Base-by-base conservation (phyloP, 192 early-diverging fungal genomes). In the Thamnidium elegans region DNA sequence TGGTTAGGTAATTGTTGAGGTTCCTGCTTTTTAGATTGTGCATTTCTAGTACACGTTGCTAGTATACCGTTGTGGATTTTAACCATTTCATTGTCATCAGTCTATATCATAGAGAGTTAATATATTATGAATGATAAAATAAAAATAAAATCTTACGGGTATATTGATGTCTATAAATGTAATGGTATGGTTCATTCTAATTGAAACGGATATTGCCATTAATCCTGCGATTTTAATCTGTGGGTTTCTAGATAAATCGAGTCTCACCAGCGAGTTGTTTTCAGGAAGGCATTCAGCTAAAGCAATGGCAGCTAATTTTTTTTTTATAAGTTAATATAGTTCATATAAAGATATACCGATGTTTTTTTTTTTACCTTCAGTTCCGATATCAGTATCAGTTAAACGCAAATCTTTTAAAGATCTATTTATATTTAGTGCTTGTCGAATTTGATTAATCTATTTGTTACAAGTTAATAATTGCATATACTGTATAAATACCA, bases 251-350 rank as follows among this genome's bases (percentile, higher is more conserved):
- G 88, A 86, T 32, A 96, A 70, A 69, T 94, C 89, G 63, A 96
- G 81, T 52, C 84, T 78, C 60, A 77, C 74, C 11, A 96, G 73
- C 23, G 79, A 55, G 6, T 78, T 81, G 15, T 85, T 91, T 51
- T 94, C 87, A 6, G 92, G 90, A 46, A 96, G 67, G 26, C 83
- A 81, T 73, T 96, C 94, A 17, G 94, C 91, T 45, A 96, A 67
- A 5, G 83, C 81, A 53, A 96, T 90, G 9, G 91, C 85, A 15
- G 74, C 85, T 74, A 46, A n/a, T n/a, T n/a, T n/a, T n/a, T n/a
- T n/a, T n/a, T 36, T 4, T 10, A 50, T 19, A 43, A 46, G 19
- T 9, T 23, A 43, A 42, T 47, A 31, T n/a, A 45, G 21, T 26
- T 19, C 1, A 20, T 5, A 23, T 44, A 9, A 3, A 19, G 11